phyloP scores from a whole-genome alignment of 139 green algal species.

The Eudorina sp. region DNA sequence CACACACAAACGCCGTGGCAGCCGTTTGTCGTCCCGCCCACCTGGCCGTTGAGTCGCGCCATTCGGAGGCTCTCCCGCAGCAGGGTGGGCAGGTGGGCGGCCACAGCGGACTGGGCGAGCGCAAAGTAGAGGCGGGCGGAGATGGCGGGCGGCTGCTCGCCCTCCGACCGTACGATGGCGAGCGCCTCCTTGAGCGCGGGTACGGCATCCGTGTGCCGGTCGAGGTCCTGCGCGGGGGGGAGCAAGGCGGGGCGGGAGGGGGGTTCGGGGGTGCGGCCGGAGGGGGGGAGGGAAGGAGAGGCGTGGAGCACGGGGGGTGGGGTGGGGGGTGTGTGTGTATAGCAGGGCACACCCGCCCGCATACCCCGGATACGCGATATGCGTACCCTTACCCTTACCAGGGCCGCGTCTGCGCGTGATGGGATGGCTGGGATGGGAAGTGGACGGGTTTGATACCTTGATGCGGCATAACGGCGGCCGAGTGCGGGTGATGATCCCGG shows the following conservation, averaged over 20 bases:
- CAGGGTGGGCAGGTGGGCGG: conserved; percentile 48
- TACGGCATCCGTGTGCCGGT: conserved; percentile 53
- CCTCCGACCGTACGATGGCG: not conserved
- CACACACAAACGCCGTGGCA: no score
- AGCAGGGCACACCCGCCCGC: no score
- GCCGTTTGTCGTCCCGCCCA: no score
- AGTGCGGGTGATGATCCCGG: no score
- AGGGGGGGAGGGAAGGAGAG: not conserved
- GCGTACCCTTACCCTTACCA: no score
- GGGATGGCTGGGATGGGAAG: no score
- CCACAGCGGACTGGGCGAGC: conserved; percentile 52
- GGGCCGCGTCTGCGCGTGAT: no score
- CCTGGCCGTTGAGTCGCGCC: conserved; percentile 49
- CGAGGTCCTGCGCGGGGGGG: conserved; percentile 47
- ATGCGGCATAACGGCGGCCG: no score
- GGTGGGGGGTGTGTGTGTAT: no score
- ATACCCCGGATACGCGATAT: no score
- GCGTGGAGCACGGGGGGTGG: not conserved
- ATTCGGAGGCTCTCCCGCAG: conserved; percentile 42
- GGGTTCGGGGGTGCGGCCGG: not conserved
- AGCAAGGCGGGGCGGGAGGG: not conserved
- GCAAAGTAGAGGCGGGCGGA: conserved; percentile 44
- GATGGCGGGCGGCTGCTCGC: conserved; percentile 3
- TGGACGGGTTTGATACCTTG: no score
- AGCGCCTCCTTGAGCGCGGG: conserved; percentile 45